These are phyloP conservation scores for Cercospora sesami DNA, from an alignment of 2,329 filamentous ascomycete species.

Conservation along the genomic window DNA sequence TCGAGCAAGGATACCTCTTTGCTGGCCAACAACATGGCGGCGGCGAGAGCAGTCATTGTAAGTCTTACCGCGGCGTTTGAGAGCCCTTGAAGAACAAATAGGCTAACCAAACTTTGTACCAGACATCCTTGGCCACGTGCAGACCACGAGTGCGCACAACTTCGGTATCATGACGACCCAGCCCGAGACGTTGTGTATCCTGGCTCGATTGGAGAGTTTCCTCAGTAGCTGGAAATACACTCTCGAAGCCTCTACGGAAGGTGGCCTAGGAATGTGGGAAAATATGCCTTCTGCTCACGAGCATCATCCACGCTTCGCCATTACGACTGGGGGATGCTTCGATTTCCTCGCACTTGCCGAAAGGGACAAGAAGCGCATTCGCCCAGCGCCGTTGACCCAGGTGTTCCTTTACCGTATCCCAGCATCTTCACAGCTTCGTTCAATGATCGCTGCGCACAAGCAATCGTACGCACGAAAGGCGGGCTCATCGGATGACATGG, in stretches of 20 bases:
- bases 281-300: constrained; percentile 38
- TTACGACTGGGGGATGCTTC: constrained; percentile 23
- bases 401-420: constrained; percentile 38
- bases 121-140: constrained; percentile 35
- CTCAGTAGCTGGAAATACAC: constrained; percentile 35
- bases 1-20: constrained; percentile 34
- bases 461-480: constrained; percentile 7
- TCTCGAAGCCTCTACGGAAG: constrained; percentile 27
- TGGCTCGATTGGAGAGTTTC: constrained; percentile 36
- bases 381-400: constrained; percentile 31
- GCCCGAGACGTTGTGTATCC: constrained; percentile 29
- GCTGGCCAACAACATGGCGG: constrained; percentile 37
- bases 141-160: constrained; percentile 21
- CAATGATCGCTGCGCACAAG: constrained; percentile 13
- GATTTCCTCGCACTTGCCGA: constrained; percentile 37
- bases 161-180: constrained; percentile 25
- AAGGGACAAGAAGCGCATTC: constrained; percentile 35
- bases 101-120: constrained; percentile 8
- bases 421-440: constrained; percentile 20
- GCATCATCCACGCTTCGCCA: constrained; percentile 35
- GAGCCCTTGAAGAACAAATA: background rate
- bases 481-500: constrained; percentile 3
- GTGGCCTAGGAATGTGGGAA: constrained; percentile 34
- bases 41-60: constrained; percentile 29
- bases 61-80: background rate